These are phyloP conservation scores for Gamsiella multidivaricata DNA, from an alignment of 192 early-diverging fungal genomes.

Conservation along the genomic window DNA sequence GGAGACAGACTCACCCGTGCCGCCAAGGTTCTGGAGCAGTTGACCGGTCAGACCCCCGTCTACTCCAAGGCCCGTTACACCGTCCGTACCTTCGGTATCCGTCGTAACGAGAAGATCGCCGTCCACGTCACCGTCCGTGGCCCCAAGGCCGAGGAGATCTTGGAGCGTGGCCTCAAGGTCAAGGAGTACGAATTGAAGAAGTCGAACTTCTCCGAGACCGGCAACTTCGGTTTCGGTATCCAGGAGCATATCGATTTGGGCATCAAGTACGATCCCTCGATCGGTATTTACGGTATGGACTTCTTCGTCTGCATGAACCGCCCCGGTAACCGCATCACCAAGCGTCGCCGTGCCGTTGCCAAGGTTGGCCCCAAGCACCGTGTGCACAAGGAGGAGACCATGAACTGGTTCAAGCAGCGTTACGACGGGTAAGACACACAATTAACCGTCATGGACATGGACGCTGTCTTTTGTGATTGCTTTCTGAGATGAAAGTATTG, in stretches of 20 bases:
- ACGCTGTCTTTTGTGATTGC: conserved; percentile 54
- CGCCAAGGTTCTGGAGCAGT: conserved; percentile 99
- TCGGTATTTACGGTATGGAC: conserved; percentile 92
- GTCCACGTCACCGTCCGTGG: conserved; percentile 99
- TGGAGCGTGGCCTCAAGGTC: conserved; percentile 99
- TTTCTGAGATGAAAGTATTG: not conserved
- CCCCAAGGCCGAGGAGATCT: conserved; percentile 88
- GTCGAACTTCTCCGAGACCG: conserved; percentile 96
- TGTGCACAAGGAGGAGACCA: conserved; percentile 96
- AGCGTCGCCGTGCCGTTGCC: conserved; percentile 87
- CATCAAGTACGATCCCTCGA: conserved; percentile 99
- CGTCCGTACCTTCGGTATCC: conserved; percentile 99
- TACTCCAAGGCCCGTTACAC: conserved; percentile 99
- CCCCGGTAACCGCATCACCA: conserved; percentile 94
- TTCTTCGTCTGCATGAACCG: conserved; percentile 99
- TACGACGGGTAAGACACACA: conserved; percentile 67
- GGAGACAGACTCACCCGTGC: conserved; percentile 99
- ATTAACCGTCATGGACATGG: conserved; percentile 97
- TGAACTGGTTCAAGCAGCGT: conserved; percentile 98
- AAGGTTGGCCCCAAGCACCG: conserved; percentile 92
- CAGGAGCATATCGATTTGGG: conserved; percentile 99
- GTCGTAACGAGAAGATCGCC: conserved; percentile 99
- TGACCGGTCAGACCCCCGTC: conserved; percentile 98
- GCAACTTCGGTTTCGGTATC: conserved; percentile 99
- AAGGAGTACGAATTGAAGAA: conserved; percentile 98